These are phyloP conservation scores for Vaccinium vitisidaea DNA, from an alignment of 148 eudicot species.

Conservation along the genomic window DNA sequence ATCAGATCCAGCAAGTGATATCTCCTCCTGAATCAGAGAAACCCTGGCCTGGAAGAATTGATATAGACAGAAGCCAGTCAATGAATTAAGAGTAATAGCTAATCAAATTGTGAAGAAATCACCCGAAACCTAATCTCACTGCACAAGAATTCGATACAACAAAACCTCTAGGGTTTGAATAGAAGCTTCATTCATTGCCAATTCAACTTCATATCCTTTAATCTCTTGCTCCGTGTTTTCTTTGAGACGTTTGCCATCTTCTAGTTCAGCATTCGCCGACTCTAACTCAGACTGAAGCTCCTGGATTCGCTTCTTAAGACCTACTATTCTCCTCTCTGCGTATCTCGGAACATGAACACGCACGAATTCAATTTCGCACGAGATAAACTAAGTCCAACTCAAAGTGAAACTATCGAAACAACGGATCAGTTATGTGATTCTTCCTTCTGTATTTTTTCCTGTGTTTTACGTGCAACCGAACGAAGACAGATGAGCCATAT, in stretches of 20 bases:
- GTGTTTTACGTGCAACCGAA: too few relatives aligned
- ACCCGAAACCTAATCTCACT: background rate
- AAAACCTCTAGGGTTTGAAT: slow-evolving; percentile 62
- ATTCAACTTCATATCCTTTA: slow-evolving; percentile 68
- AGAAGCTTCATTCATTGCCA: slow-evolving; percentile 56
- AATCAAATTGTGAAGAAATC: background rate
- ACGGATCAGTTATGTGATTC: background rate
- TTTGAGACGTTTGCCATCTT: slow-evolving; percentile 51
- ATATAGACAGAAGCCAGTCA: background rate
- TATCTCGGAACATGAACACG: background rate
- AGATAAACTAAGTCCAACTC: background rate
- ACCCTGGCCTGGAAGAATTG: slow-evolving; percentile 50
- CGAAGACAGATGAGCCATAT: too few relatives aligned
- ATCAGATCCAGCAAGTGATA: slow-evolving; percentile 54
- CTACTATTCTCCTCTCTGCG: slow-evolving; percentile 58
- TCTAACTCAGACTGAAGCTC: slow-evolving; percentile 53
- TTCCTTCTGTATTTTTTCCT: too few relatives aligned
- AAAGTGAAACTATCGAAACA: background rate
- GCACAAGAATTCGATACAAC: background rate
- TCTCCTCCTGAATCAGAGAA: slow-evolving; percentile 50
- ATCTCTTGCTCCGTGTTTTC: slow-evolving; percentile 63
- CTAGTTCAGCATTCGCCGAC: slow-evolving; percentile 42
- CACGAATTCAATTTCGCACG: background rate
- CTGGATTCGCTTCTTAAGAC: slow-evolving; percentile 51
- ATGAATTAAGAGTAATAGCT: background rate